Base-by-base conservation (phyloP, 78 protist genomes). In the Dictyostelium citrinum region DNA sequence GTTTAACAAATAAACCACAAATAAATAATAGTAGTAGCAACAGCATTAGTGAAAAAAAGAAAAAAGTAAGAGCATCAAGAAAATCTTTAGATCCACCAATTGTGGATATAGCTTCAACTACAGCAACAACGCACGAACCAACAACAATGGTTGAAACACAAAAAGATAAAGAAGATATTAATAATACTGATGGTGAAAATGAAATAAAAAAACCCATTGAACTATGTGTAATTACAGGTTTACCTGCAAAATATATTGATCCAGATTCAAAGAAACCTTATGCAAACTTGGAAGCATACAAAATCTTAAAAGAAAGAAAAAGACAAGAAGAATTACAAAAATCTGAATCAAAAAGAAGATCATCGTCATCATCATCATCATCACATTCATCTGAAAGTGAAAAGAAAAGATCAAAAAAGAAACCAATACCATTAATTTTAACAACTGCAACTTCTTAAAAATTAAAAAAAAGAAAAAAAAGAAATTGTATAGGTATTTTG, bases 161-260 rank as follows among this genome's bases (percentile, higher is more conserved):
- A 64, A 64, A 64, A 64, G 77, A 70, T 70, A 33, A 61, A 27
- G 17, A 11, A 11, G 33, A 64, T 10, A 22, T 1, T 8, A 60
- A 60, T n/a, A 64, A 27, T 2, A 24, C 31, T 10, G 72, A 64
- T 64, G 37, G 14, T 11, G 72, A 64, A 11, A 64, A 5, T 17
- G 29, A 45, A 51, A 70, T 31, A 43, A 71, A 83, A 33, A 60
- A 86, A 78, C 5, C 5, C 29, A 46, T 29, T 29, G 67, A 78
- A 35, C 9, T 29, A 6, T 88, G 93, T 88, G 68, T 78, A 1
- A 78, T 88, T n/a, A 88, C 86, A 14, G 93, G 93, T 0, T 3
- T 31, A 68, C 70, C 76, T 45, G 93, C 93, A 4, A 88, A 78
- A 64, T 88, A 88, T 49, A 88, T 88, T 31, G 93, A 88, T 14